Evolutionary conservation across 768 basidiomycete genomes (phyloP), one percentile per base, ranked within the genome.

Genomic region (Calocybe gangraenosa): DNA sequence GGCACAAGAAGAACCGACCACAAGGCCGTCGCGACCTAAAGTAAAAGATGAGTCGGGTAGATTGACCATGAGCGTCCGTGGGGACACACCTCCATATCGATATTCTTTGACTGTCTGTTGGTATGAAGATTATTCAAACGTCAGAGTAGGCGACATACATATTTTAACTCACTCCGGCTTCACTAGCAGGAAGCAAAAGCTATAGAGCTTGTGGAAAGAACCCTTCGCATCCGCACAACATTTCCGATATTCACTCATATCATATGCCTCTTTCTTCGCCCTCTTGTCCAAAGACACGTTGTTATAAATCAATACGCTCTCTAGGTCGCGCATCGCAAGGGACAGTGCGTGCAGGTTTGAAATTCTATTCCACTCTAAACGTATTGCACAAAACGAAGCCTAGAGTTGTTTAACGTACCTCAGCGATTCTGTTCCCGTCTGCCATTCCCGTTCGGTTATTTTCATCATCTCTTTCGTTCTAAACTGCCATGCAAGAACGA

Each of bases 401-500:
- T 33, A 15, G 14, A 21, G 7, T 40, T 34, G 25, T 33, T 36
- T 22, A 23, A 64, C 69, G 49, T 47, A 70, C 71, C 64, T 66
- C 13, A 73, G 57, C 14, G 52, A 50, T 17, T 53, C 55, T 30
- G 73, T 79, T 14, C 79, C 84, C 46, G 70, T 69, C n/a, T 68
- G 61, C 89, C 89, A 92, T 56, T 87, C 86, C 7, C 76, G 70
- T 62, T 71, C 76, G 35, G 75, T 74, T 37, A 92, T 68, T 54
- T 81, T 86, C 22, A 73, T 85, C 81, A 92, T 82, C 57, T 89
- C 86, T 47, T 72, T 69, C 8, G 84, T 75, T 37, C 75, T 68
- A 45, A 87, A 62, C 54, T 85, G 82, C 89, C 89, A 92, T 18
- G 86, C 78, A 11, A 91, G 67, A 14, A 91, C 69, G 42, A 92